Conservation (phyloP, 2,329 filamentous ascomycete genomes). For the Colletotrichum camelliae region DNA sequence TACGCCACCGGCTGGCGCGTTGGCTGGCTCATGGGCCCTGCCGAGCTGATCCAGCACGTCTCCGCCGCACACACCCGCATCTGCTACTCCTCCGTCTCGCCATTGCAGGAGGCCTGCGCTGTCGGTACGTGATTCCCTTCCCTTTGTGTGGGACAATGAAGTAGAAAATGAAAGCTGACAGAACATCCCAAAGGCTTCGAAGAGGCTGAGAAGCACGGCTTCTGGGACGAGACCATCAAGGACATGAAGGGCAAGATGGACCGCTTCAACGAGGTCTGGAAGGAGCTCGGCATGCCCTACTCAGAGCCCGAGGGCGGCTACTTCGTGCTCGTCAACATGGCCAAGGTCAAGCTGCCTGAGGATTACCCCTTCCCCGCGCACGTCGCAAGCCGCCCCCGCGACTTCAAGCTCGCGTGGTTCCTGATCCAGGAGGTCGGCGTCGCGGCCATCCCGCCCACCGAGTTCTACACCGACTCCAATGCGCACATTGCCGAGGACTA, state of each 20-base stretch:
- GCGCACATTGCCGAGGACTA: constrained; percentile 90
- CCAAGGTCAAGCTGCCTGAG: constrained; percentile 81
- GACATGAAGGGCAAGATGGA: constrained; percentile 93
- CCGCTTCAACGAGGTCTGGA: constrained; percentile 82
- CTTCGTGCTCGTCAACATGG: constrained; percentile 94
- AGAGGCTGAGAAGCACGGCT: constrained; percentile 80
- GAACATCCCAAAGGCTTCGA: constrained; percentile 68
- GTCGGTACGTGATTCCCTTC: constrained; percentile 57
- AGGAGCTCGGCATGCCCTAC: constrained; percentile 79
- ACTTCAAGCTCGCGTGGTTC: constrained; percentile 97
- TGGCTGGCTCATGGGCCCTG: constrained; percentile 89
- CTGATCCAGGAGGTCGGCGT: constrained; percentile 95
- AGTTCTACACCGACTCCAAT: constrained; percentile 91
- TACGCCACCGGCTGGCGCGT: constrained; percentile 98
- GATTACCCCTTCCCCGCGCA: constrained; percentile 90
- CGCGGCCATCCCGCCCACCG: constrained; percentile 93
- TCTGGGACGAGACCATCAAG: constrained; percentile 82
- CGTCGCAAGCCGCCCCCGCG: constrained; percentile 83
- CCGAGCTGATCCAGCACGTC: constrained; percentile 89
- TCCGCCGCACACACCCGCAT: constrained; percentile 93
- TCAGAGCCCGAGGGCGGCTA: constrained; percentile 96
- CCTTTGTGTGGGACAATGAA: accelerated
- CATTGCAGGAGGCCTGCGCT: constrained; percentile 91
- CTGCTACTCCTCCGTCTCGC: constrained; percentile 93
- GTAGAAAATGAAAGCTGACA: not conserved